Evolutionary conservation across 257 asterid genomes (phyloP).

Genomic region (Craterostigma plantagineum): DNA sequence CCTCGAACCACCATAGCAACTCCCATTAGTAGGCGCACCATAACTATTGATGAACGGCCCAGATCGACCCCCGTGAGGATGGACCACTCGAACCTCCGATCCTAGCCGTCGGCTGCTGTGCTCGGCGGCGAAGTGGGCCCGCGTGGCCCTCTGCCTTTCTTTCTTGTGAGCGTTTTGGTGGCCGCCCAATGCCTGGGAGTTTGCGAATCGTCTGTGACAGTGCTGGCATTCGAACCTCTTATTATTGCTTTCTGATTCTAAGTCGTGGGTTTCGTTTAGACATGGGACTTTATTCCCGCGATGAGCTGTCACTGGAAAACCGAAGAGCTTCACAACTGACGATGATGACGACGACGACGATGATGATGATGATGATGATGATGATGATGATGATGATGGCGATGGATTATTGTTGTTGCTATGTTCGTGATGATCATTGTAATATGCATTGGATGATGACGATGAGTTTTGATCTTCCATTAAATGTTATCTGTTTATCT

Average conservation of each 20-base stretch:
- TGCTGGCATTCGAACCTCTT: background rate
- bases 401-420: too few species aligned
- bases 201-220: background rate
- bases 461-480: too few species aligned
- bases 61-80: background rate
- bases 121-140: background rate
- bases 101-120: background rate
- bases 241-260: background rate
- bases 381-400: too few species aligned
- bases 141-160: background rate
- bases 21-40: too few species aligned
- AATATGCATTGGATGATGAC: too few species aligned
- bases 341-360: too few species aligned
- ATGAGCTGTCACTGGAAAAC: background rate
- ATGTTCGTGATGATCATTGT: too few species aligned
- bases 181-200: conserved; percentile 1
- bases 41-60: background rate
- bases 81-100: background rate
- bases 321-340: conserved; percentile 1
- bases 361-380: too few species aligned
- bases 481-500: too few species aligned
- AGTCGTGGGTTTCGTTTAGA: background rate
- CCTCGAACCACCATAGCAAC: background rate
- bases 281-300: too few species aligned
- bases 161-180: background rate